These are phyloP conservation scores for Jackrogersella minutella DNA, from an alignment of 495 filamentous ascomycete genomes.

Conservation along the genomic window DNA sequence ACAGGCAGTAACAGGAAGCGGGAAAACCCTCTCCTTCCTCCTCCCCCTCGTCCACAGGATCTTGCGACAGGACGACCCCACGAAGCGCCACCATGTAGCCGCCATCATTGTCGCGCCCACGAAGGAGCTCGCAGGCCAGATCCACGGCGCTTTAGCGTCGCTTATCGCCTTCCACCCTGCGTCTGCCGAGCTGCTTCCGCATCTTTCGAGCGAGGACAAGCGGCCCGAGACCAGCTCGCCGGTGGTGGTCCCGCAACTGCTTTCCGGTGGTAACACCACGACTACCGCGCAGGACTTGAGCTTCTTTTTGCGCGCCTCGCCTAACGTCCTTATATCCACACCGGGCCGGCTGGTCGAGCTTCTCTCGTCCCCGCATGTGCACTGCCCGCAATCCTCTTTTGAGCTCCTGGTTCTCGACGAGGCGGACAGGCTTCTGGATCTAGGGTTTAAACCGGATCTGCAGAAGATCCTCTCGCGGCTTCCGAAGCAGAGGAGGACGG, in stretches of 20 bases:
- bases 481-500: slow-evolving; percentile 92
- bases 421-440: slow-evolving; percentile 88
- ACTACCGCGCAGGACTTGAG: slow-evolving; percentile 86
- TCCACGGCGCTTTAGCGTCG: slow-evolving; percentile 79
- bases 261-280: slow-evolving; percentile 78
- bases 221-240: slow-evolving; percentile 57
- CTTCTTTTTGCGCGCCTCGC: slow-evolving; percentile 76
- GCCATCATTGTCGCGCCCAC: slow-evolving; percentile 93
- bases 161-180: slow-evolving; percentile 82
- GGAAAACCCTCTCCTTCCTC: slow-evolving; percentile 91
- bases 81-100: slow-evolving; percentile 87
- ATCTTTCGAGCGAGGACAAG: slow-evolving; percentile 59
- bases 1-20: slow-evolving; percentile 89
- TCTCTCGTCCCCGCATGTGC: slow-evolving; percentile 88
- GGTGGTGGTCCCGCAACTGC: slow-evolving; percentile 82
- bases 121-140: slow-evolving; percentile 90
- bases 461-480: slow-evolving; percentile 83
- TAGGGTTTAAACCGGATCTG: slow-evolving; percentile 93
- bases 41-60: slow-evolving; percentile 89
- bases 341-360: slow-evolving; percentile 90
- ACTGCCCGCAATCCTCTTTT: slow-evolving; percentile 86
- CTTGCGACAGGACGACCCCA: slow-evolving; percentile 71
- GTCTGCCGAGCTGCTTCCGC: slow-evolving; percentile 69
- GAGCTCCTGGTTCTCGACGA: slow-evolving; percentile 93
- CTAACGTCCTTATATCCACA: slow-evolving; percentile 87